Base-by-base conservation (phyloP, 2,329 filamentous ascomycete species). In the Pseudogymnoascus verrucosus region DNA sequence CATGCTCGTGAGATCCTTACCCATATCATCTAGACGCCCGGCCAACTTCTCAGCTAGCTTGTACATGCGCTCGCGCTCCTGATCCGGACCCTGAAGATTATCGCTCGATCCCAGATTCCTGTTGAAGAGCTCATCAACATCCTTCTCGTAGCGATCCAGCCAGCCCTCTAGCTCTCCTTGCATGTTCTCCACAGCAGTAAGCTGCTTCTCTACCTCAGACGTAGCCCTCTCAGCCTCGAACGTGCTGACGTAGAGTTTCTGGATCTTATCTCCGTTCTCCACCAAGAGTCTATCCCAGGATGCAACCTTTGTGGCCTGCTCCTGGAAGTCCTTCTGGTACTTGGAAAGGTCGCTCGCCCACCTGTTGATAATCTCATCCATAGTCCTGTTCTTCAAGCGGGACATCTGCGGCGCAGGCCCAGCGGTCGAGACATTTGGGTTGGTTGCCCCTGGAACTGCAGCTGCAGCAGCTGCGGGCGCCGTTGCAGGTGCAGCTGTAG, bases 351-450 rank as follows among this genome's bases (percentile, higher is more conserved):
- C 95, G 0, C 92, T 91, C 1, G 95, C 95, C 95, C 95, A 99
- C 34, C 92, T 87, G 3, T 91, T 97, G 68, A 99, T 92, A 67
- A 99, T 97, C 74, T 99, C 95, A 72, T 99, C 95, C 90, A 99
- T 97, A 0, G 93, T 96, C 79, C 96, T 98, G 77, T 97, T 96
- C 80, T 96, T 96, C 39, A 99, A 81, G 28, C 95, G 89, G 3
- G 93, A 95, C 71, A 96, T 86, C 64, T 92, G 88, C 14, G 95
- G 93, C 2, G 88, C 80, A 1, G 93, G 91, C 0, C 93, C 93
- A 36, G 85, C 81, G 3, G 90, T 96, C 1, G 92, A 96, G 28
- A 87, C 85, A 16, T 85, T 86, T 60, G 93, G 77, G 28, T 54
- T 54, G 47, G 54, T 36, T 40, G 54, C 57, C 19, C 64, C 7